Evolutionary conservation across 1,284 basidiomycete genomes (phyloP), one percentile per base, ranked within the genome.

Genomic region (Schizophyllum commune): DNA sequence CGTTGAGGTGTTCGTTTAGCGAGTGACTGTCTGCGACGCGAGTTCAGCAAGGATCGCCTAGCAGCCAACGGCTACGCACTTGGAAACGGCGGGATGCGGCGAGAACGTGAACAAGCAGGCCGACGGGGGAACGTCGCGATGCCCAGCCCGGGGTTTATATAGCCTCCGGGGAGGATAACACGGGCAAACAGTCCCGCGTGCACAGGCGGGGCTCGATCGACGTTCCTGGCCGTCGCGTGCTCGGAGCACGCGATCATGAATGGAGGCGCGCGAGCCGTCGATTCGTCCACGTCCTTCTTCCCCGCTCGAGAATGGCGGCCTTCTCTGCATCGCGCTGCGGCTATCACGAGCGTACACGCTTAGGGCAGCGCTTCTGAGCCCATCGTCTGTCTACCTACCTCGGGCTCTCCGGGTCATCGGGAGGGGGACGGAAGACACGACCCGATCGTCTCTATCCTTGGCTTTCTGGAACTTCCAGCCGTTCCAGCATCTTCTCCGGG

Each of bases 191-290:
- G 13, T 11, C 39, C 39, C 39, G 39, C 39, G 39, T 47, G 39
- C 17, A 17, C 39, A 47, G 39, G 39, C 39, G 39, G 39, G 39
- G 39, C 39, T 47, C 39, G 39, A 47, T 47, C 39, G 39, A 47
- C 9, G 39, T 47, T 11, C 39, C 39, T 47, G 39, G 17, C 17
- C 13, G 39, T 13, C 17, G 39, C 13, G 17, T 17, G 39, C 9
- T 47, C 39, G 4, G 39, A 27, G 27, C 27, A 27, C 27, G 27
- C 47, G 63, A 64, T 19, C 60, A 62, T n/a, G 63, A 64, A 52
- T 58, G 62, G 47, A 64, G 56, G 32, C 59, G 9, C 39, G 39
- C 39, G 8, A 17, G 17, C 39, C 39, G 39, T 47, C 39, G 27
- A 27, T 27, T 47, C 39, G 39, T 47, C 39, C 13, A 47, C 39